phyloP scores from a whole-genome alignment of 1,139 yeast genomes.

The Kazachstania sp. region DNA sequence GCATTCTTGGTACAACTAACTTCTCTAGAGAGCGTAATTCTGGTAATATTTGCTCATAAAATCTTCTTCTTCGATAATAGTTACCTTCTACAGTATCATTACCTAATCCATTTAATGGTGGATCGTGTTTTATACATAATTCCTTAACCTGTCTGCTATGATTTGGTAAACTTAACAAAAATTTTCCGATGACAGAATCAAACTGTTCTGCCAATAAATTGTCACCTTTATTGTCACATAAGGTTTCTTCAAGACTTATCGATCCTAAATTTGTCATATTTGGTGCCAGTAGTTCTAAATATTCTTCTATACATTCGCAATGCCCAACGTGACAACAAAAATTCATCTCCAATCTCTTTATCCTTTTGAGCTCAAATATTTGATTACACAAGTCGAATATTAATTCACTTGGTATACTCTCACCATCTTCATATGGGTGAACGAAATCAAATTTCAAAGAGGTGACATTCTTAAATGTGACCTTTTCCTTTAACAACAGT shows the following conservation, averaged over 20 bases:
- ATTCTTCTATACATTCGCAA: conserved; percentile 41
- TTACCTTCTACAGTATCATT: conserved; percentile 67
- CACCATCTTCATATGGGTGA: conserved; percentile 37
- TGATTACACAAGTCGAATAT: conserved; percentile 23
- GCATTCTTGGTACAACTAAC: conserved; percentile 47
- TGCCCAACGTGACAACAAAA: conserved; percentile 39
- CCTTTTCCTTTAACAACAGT: not conserved
- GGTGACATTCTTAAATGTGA: not conserved
- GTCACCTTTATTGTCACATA: conserved; percentile 32
- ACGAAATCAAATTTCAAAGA: conserved; percentile 29
- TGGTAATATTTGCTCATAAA: conserved; percentile 45
- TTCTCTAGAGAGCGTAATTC: conserved; percentile 35
- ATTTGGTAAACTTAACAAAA: conserved; percentile 36
- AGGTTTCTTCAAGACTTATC: conserved; percentile 43
- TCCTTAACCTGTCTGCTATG: conserved; percentile 29
- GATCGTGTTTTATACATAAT: conserved; percentile 43
- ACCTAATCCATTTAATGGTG: conserved; percentile 41
- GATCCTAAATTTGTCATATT: conserved; percentile 28
- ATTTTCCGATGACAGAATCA: conserved; percentile 43
- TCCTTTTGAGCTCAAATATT: conserved; percentile 26
- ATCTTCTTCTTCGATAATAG: conserved; percentile 46
- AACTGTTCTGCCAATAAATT: conserved; percentile 49
- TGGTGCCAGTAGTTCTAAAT: conserved; percentile 32
- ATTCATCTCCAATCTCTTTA: conserved; percentile 35
- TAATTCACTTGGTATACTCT: conserved; percentile 27